Evolutionary conservation across 148 eudicot species (phyloP).

Genomic region (Dysphania ambrosioides): DNA sequence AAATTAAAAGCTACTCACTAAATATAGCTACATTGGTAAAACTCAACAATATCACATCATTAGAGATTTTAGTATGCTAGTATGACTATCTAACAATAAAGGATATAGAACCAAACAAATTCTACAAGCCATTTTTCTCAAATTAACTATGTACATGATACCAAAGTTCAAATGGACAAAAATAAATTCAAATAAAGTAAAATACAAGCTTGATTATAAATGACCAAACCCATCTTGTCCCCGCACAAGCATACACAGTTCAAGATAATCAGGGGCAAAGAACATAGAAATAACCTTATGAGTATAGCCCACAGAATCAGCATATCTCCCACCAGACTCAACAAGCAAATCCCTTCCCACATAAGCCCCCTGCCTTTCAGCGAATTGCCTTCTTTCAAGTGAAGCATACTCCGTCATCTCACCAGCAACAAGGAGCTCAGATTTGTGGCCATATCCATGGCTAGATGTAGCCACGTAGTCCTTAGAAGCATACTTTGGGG

Average conservation of each 20-base stretch:
- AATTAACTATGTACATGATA: not conserved
- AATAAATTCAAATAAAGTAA: not conserved
- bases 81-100: not conserved
- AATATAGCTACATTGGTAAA: not conserved
- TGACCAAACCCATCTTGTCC: not conserved
- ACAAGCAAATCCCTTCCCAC: constrained; percentile 55
- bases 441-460: constrained; percentile 72
- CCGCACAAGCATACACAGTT: constrained; percentile 1
- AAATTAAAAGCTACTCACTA: too few species aligned
- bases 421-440: constrained; percentile 52
- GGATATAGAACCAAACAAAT: not conserved
- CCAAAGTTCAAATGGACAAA: not conserved
- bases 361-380: constrained; percentile 62
- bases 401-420: constrained; percentile 64
- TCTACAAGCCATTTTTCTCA: too few species aligned
- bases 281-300: constrained; percentile 53
- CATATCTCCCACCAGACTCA: constrained; percentile 51
- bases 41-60: not conserved
- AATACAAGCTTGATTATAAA: not conserved
- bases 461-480: constrained; percentile 58
- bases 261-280: not conserved
- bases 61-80: not conserved
- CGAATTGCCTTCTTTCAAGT: constrained; percentile 58
- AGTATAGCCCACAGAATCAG: constrained; percentile 59
- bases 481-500: constrained; percentile 58